A percentile compares a stretch with the other conserved stretches of the same genome.
Conservation (phyloP, 2,329 filamentous ascomycete genomes). For the Venturia nashicola region DNA sequence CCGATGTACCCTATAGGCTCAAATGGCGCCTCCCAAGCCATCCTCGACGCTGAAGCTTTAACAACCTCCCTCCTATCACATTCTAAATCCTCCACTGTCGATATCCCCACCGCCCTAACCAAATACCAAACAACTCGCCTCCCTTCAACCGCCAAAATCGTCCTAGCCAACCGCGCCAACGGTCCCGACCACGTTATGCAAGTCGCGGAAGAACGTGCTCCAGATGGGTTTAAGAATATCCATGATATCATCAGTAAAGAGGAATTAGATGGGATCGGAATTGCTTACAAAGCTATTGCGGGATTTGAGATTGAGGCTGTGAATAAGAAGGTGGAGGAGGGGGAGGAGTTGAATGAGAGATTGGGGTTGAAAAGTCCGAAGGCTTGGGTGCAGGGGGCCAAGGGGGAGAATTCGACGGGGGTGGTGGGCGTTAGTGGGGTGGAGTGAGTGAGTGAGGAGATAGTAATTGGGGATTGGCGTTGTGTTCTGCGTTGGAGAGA, state of each 20-base stretch:
- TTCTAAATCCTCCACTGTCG: background rate
- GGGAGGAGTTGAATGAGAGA: conserved; percentile 18
- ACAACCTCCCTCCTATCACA: conserved; percentile 19
- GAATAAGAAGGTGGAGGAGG: conserved; percentile 27
- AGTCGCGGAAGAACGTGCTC: conserved; percentile 32
- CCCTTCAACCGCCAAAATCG: conserved; percentile 32
- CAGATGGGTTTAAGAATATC: conserved; percentile 28
- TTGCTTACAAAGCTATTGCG: conserved; percentile 27
- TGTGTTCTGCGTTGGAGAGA: too few relatives aligned
- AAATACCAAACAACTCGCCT: conserved; percentile 28
- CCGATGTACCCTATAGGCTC: conserved; percentile 33
- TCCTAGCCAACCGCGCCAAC: conserved; percentile 34
- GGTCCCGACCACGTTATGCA: conserved; percentile 35
- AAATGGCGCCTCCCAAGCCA: conserved; percentile 33
- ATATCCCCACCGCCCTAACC: conserved; percentile 23
- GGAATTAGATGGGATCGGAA: conserved; percentile 27
- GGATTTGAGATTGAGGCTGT: conserved; percentile 35
- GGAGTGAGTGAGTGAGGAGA: background rate
- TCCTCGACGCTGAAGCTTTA: conserved; percentile 31
- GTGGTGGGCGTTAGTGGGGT: background rate
- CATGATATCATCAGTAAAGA: conserved; percentile 28
- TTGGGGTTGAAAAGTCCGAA: conserved; percentile 15
- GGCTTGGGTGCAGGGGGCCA: conserved; percentile 11
- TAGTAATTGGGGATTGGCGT: too few relatives aligned
- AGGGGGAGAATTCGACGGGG: background rate